phyloP scores from a whole-genome alignment of 2,329 filamentous ascomycete genomes.

The Cryoendolithus antarcticus region DNA sequence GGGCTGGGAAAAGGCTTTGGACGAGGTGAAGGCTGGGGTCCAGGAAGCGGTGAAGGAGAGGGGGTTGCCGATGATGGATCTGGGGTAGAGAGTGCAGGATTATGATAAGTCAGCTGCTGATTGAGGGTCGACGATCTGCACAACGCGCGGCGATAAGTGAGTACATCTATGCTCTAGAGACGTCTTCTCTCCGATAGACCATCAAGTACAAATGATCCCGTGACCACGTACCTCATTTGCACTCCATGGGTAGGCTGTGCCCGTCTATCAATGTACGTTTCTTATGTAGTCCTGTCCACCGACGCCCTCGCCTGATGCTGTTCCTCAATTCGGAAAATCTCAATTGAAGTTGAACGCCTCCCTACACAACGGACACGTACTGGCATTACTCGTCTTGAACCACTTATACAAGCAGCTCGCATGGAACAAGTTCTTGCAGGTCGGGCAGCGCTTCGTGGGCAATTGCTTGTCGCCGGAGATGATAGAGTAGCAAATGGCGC shows the following conservation, averaged over 20 bases:
- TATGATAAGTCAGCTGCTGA: no score
- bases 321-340: background rate
- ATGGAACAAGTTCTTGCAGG: conserved; percentile 92
- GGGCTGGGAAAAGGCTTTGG: conserved; percentile 27
- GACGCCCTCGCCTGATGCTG: no score
- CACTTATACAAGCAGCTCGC: conserved; percentile 83
- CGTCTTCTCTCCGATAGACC: no score
- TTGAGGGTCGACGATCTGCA: no score
- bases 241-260: no score
- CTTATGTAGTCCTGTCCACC: no score
- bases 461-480: conserved; percentile 79
- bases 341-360: conserved; percentile 64
- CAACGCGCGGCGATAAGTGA: no score
- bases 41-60: conserved; percentile 30
- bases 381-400: conserved; percentile 89
- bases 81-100: conserved; percentile 15
- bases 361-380: conserved; percentile 82
- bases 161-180: no score
- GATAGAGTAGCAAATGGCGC: conserved; percentile 93
- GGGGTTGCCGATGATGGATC: conserved; percentile 34
- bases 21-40: conserved; percentile 30
- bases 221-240: no score
- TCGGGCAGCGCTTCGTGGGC: conserved; percentile 81
- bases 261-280: no score
- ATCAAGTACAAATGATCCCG: no score